Percentiles rank a stretch among this genome's conserved stretches.
phyloP scores from a whole-genome alignment of 1,284 basidiomycete species.

The Sutorius eximius region DNA sequence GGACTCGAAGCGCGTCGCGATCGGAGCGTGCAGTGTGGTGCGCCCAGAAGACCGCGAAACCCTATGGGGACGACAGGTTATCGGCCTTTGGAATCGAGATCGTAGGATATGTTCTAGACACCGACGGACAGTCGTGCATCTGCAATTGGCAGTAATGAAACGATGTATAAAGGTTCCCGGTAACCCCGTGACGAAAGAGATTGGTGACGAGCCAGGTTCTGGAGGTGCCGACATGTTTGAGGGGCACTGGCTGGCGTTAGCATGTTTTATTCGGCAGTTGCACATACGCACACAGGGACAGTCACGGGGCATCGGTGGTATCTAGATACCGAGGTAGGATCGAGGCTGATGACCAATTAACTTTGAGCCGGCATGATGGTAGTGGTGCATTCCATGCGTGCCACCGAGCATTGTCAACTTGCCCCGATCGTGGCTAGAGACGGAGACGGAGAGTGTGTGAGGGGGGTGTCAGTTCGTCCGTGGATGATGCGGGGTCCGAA shows the following conservation, averaged over 20 bases:
- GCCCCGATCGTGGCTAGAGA: slow-evolving; percentile 9
- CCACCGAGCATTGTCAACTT: slow-evolving; percentile 5
- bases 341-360: background rate
- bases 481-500: slow-evolving; percentile 10
- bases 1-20: slow-evolving; percentile 1
- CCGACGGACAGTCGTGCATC: background rate
- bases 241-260: slow-evolving; percentile 9
- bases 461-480: background rate
- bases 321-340: background rate
- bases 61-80: background rate
- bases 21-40: background rate
- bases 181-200: background rate
- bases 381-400: background rate
- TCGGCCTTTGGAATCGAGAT: background rate
- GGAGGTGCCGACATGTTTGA: slow-evolving; percentile 10
- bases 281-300: background rate
- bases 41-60: slow-evolving; percentile 7
- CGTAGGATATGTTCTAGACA: background rate
- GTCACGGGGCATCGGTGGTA: background rate
- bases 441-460: slow-evolving; percentile 7
- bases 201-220: background rate
- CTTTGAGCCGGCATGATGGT: background rate
- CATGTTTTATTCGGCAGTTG: background rate
- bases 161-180: background rate
- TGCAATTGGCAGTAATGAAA: background rate